These are phyloP conservation scores for Raddia guianensis DNA, from an alignment of 176 grass and related monocot species.

Conservation along the genomic window DNA sequence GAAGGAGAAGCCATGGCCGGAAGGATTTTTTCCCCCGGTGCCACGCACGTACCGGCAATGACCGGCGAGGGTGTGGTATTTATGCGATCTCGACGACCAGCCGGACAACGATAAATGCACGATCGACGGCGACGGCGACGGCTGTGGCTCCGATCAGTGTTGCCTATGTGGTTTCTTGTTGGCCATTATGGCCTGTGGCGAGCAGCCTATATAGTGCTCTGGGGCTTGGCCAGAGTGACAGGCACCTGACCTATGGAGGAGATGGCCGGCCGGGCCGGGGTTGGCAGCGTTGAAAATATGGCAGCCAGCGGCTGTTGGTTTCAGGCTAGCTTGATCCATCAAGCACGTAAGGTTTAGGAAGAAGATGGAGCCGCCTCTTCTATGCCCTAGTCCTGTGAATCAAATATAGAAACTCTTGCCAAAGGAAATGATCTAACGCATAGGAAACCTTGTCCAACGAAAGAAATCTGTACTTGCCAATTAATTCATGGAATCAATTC, in stretches of 20 bases:
- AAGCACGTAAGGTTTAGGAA: too few species aligned
- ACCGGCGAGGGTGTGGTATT: conserved; percentile 18
- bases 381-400: too few species aligned
- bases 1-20: conserved; percentile 54
- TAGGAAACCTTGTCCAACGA: too few species aligned
- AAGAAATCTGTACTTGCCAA: too few species aligned
- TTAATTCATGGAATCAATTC: too few species aligned
- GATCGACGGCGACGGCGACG: conserved; percentile 29
- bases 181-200: conserved; percentile 54
- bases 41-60: conserved; percentile 18
- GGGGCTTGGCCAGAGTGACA: not conserved
- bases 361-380: too few species aligned
- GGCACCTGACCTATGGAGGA: conserved; percentile 21
- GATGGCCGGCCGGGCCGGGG: conserved; percentile 11
- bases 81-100: conserved; percentile 43
- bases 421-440: too few species aligned
- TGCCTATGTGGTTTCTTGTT: conserved; percentile 55
- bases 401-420: too few species aligned
- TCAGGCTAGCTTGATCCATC: too few species aligned
- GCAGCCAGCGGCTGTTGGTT: not conserved
- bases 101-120: conserved; percentile 42
- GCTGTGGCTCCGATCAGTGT: conserved; percentile 41
- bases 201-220: conserved; percentile 44
- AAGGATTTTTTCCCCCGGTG: conserved; percentile 15
- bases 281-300: conserved; percentile 29